phyloP scores from a whole-genome alignment of 768 basidiomycete genomes.

The Mycena rosella region DNA sequence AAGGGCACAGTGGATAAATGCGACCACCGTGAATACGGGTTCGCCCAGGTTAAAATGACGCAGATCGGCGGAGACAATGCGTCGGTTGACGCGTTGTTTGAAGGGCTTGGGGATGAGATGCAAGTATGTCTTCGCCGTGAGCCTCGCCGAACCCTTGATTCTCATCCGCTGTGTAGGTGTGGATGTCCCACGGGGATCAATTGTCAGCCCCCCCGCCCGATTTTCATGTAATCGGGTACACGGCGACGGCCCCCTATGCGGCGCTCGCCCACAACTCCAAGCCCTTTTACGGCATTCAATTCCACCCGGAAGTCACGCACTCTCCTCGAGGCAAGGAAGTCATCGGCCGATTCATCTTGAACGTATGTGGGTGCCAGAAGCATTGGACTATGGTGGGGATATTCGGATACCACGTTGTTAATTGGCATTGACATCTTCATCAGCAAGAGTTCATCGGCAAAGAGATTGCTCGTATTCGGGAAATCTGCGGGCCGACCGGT shows the following conservation, averaged over 20 bases:
- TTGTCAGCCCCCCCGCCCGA: constrained; percentile 82
- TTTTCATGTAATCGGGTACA: constrained; percentile 91
- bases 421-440: constrained; percentile 9
- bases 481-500: constrained; percentile 94
- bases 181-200: constrained; percentile 99
- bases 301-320: constrained; percentile 99
- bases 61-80: constrained; percentile 66
- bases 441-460: constrained; percentile 98
- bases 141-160: neutral
- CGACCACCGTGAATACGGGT: constrained; percentile 95
- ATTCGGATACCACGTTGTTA: constrained; percentile 26
- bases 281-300: constrained; percentile 96
- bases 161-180: constrained; percentile 75
- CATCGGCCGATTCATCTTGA: constrained; percentile 85
- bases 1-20: constrained; percentile 88
- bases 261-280: constrained; percentile 93
- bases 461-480: constrained; percentile 92
- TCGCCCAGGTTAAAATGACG: constrained; percentile 82
- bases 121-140: constrained; percentile 68
- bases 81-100: constrained; percentile 81
- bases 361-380: constrained; percentile 83
- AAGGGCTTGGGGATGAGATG: constrained; percentile 89
- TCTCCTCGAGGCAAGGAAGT: constrained; percentile 91
- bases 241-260: constrained; percentile 89
- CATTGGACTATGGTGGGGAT: constrained; percentile 94